Percentiles rank a stretch among this genome's conserved stretches.
Evolutionary conservation across 2,329 filamentous ascomycete genomes (phyloP).

Genomic region (Talaromyces pinophilus): DNA sequence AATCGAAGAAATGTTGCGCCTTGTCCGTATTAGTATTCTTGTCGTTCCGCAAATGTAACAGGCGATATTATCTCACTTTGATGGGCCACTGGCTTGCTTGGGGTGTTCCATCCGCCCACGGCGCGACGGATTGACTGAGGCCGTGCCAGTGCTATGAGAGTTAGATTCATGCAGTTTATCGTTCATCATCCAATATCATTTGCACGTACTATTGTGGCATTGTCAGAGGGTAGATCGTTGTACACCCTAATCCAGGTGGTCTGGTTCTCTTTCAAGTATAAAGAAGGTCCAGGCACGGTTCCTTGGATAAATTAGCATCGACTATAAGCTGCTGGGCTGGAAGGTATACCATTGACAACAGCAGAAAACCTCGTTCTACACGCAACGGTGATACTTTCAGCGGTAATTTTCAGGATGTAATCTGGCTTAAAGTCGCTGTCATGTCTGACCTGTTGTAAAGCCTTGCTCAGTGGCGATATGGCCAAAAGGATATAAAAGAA

Average conservation of each 20-base stretch:
- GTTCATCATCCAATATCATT: neutral
- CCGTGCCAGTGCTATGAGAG: constrained; percentile 65
- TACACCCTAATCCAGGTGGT: constrained; percentile 59
- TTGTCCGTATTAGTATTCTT: neutral
- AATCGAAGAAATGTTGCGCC: constrained; percentile 62
- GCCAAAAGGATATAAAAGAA: constrained; percentile 1
- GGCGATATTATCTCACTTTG: constrained; percentile 42
- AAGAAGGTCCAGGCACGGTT: constrained; percentile 12
- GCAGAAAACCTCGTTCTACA: constrained; percentile 20
- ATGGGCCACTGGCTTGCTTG: constrained; percentile 67
- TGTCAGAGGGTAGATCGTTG: constrained; percentile 56
- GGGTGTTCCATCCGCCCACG: constrained; percentile 66
- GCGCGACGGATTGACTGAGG: constrained; percentile 59
- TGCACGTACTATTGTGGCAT: constrained; percentile 57
- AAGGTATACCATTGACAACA: constrained; percentile 17
- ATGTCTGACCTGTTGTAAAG: constrained; percentile 13
- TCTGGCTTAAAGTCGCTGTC: constrained; percentile 19
- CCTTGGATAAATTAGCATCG: neutral
- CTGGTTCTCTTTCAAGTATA: constrained; percentile 20
- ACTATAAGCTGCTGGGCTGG: too few relatives aligned
- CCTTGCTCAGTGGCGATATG: neutral
- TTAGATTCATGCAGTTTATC: neutral
- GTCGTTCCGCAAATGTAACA: neutral
- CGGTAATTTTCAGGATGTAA: constrained; percentile 12
- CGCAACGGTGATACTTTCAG: constrained; percentile 2